phyloP scores from a whole-genome alignment of 1,139 yeast species.

The Insectozyma bohioensis region DNA sequence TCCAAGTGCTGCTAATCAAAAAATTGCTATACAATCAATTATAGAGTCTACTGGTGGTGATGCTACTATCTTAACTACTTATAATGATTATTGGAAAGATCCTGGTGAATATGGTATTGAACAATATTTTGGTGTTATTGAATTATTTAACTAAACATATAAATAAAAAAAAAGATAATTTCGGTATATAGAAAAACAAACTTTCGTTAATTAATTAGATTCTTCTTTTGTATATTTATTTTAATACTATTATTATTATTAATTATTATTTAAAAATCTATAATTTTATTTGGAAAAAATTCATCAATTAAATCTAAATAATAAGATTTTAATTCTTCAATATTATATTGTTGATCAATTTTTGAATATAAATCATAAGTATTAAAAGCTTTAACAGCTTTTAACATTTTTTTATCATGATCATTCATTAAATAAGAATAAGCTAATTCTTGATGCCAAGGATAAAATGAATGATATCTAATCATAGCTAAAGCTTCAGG shows the following conservation, averaged over 20 bases:
- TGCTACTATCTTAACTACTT: slow-evolving; percentile 72
- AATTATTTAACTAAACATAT: slow-evolving; percentile 29
- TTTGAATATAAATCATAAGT: slow-evolving; percentile 70
- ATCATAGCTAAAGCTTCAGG: slow-evolving; percentile 73
- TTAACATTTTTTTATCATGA: slow-evolving; percentile 59
- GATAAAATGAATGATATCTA: slow-evolving; percentile 72
- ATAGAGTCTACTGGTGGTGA: slow-evolving; percentile 56
- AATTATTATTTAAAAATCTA: slow-evolving; percentile 46
- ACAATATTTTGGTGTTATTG: slow-evolving; percentile 76
- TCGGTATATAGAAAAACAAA: background rate
- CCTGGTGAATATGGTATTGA: slow-evolving; percentile 86
- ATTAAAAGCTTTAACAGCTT: slow-evolving; percentile 66
- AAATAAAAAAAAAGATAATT: background rate
- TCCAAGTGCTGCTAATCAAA: slow-evolving; percentile 71
- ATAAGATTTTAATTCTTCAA: slow-evolving; percentile 53
- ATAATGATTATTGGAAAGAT: slow-evolving; percentile 80
- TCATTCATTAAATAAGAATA: slow-evolving; percentile 65
- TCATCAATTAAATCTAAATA: slow-evolving; percentile 66
- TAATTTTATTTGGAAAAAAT: slow-evolving; percentile 56
- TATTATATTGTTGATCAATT: slow-evolving; percentile 48
- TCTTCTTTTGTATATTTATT: slow-evolving; percentile 1
- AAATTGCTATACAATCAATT: slow-evolving; percentile 61
- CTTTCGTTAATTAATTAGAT: background rate
- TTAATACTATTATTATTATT: slow-evolving; percentile 1
- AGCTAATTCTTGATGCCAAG: slow-evolving; percentile 74